phyloP scores from a whole-genome alignment of 441 rosid species.

The Adansonia gregorii region DNA sequence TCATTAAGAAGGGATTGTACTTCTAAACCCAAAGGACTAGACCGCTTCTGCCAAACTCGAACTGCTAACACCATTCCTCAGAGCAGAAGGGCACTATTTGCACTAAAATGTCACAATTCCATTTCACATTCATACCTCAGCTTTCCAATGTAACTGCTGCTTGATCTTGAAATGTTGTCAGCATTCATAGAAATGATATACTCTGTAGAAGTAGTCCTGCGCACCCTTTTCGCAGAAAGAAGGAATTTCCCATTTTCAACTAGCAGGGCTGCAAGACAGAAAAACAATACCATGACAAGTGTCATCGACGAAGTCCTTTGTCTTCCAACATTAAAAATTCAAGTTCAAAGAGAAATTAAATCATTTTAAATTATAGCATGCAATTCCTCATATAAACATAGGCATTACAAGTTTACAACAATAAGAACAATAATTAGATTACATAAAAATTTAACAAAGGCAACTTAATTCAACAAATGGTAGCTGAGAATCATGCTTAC shows the following conservation, averaged over 20 bases:
- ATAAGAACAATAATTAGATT: background rate
- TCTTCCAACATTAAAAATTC: background rate
- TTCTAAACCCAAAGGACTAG: background rate
- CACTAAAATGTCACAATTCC: background rate
- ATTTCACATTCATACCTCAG: constrained; percentile 48
- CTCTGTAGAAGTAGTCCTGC: constrained; percentile 72
- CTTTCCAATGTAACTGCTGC: constrained; percentile 71
- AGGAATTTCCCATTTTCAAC: constrained; percentile 80
- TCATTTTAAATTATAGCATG: background rate
- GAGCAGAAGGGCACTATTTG: background rate
- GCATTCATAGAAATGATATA: constrained; percentile 80
- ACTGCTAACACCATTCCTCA: background rate
- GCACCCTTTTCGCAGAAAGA: constrained; percentile 74
- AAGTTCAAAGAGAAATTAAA: background rate
- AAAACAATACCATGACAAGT: background rate
- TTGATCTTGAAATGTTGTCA: constrained; percentile 71
- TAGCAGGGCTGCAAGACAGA: constrained; percentile 46
- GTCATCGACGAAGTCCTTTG: background rate
- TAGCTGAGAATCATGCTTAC: constrained; percentile 33
- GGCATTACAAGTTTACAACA: background rate
- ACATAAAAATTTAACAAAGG: background rate
- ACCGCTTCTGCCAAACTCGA: background rate
- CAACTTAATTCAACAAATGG: constrained; percentile 8
- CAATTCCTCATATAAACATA: background rate
- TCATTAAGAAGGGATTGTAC: background rate